Base-by-base conservation (phyloP, 2,329 filamentous ascomycete species). In the Aspergillus quadricinctus region DNA sequence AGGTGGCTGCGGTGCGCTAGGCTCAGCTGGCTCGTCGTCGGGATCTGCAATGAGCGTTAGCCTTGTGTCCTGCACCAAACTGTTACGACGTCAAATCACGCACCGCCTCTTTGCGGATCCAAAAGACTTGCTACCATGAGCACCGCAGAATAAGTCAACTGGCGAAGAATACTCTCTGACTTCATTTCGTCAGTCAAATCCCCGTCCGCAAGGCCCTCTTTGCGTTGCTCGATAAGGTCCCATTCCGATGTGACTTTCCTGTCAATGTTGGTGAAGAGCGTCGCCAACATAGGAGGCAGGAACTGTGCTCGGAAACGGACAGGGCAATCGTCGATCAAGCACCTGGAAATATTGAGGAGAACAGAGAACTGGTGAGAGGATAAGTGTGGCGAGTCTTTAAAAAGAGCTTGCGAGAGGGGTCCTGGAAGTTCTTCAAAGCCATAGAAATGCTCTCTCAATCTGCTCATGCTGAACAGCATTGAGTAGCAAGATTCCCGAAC, bases 101-200 rank as follows among this genome's bases (percentile, higher is more conserved):
- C 87, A 85, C 87, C 71, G 75, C 80, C 76, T 80, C 79, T 77
- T 56, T 80, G 78, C 14, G 92, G 89, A 70, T 96, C 92, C 23
- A 99, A 80, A 65, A 97, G 86, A 63, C 91, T 89, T 7, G 91
- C 90, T 60, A 97, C 88, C 82, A 97, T 91, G 65, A 94, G 87
- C 29, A 97, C 91, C 1, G 92, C 90, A 3, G 91, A 91, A 73
- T 95, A 94, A 0, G 93, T 97, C 50, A 97, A 82, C 71, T 97
- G 92, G 21, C 94, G 86, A 48, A 99, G 78, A 29, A 99, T 95
- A 68, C 93, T 97, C 72, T 99, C 94, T 6, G 90, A 88, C 75
- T 97, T 96, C 94, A 99, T 99, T 76, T 99, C 94, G 64, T 97
- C 92, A 1, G 89, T 90, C 53, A 99, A 77, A 57, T 90, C 89